Evolutionary conservation across 2,329 filamentous ascomycete genomes (phyloP), one percentile per base, ranked within the genome.

Genomic region (Neocatenulostroma microsporum): DNA sequence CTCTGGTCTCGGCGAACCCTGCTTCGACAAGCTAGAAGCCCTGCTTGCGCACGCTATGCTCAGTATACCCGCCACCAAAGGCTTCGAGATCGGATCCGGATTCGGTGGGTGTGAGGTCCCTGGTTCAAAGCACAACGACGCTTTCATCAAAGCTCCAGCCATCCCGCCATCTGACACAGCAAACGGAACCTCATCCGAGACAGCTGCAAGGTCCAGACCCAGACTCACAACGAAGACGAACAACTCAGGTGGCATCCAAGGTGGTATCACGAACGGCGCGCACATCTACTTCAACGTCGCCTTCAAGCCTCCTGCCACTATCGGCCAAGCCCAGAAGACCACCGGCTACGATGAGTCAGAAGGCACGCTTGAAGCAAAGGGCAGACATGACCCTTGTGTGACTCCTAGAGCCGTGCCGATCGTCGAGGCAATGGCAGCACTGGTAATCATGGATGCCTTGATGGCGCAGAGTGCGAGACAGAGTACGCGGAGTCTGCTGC

Each of bases 281-380:
- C 82, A 80, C 41, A 86, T 96, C 66, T 96, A 91, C 73, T 96
- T 96, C 76, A 79, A 83, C 34, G 81, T 94, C 4, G 88, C 78
- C 12, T 96, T 96, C 77, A 96, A 96, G 73, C 84, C 89, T 8
- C 80, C 89, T 3, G 88, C 89, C 20, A 96, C 91, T 3, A 96
- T 96, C 57, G 82, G 84, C 30, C 82, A 89, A 64, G 82, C 84
- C 28, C 89, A 96, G 68, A 73, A 72, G 11, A 96, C 91, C 1
- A 79, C 80, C 7, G 82, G 76, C 8, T 96, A 93, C 62, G 80
- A 82, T 42, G 82, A 81, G 30, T 67, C 72, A 8, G 77, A 83
- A 47, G 91, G 91, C 34, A 67, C 84, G 3, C 70, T 96, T 21
- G 84, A 87, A 45, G 87, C 88, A 34, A 96, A 95, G 74, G 91